Evolutionary conservation across 2,329 filamentous ascomycete genomes (phyloP).

Genomic region (Xylariaceae sp.): DNA sequence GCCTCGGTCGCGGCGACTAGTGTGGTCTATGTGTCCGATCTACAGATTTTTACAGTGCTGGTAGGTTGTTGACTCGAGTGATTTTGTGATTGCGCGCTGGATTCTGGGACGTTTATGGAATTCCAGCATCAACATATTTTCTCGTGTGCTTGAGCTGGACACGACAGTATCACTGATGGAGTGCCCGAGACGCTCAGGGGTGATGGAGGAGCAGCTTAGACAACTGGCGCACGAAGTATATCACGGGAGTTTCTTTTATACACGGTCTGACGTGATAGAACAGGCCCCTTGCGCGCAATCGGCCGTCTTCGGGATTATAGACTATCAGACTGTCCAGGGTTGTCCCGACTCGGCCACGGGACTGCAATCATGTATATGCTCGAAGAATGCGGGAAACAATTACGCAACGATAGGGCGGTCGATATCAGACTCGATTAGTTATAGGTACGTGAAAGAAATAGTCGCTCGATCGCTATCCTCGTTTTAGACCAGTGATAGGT

Average conservation of each 20-base stretch:
- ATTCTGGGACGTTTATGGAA: neutral
- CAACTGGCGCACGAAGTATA: too few species aligned
- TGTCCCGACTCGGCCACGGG: slow-evolving; percentile 40
- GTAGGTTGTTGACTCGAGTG: too few species aligned
- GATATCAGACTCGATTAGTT: slow-evolving; percentile 37
- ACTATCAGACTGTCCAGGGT: slow-evolving; percentile 36
- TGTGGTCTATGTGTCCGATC: slow-evolving; percentile 30
- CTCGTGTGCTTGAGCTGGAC: neutral
- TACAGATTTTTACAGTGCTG: slow-evolving; percentile 28
- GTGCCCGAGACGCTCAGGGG: neutral
- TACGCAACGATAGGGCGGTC: slow-evolving; percentile 33
- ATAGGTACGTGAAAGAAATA: slow-evolving; percentile 10
- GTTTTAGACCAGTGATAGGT: too few species aligned
- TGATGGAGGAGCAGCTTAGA: too few species aligned
- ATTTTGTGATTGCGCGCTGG: too few species aligned
- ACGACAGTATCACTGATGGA: neutral
- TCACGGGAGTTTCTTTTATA: neutral
- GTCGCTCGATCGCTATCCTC: neutral
- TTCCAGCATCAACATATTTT: neutral
- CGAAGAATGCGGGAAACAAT: slow-evolving; percentile 36
- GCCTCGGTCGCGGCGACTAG: slow-evolving; percentile 20
- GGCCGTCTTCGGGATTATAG: slow-evolving; percentile 41
- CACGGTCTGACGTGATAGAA: slow-evolving; percentile 3
- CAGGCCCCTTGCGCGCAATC: slow-evolving; percentile 47
- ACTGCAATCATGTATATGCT: slow-evolving; percentile 49